Percentiles rank a stretch among this genome's conserved stretches.
These are phyloP conservation scores for Hypoxylon rubiginosum DNA, from an alignment of 2,329 filamentous ascomycete genomes.

Conservation along the genomic window DNA sequence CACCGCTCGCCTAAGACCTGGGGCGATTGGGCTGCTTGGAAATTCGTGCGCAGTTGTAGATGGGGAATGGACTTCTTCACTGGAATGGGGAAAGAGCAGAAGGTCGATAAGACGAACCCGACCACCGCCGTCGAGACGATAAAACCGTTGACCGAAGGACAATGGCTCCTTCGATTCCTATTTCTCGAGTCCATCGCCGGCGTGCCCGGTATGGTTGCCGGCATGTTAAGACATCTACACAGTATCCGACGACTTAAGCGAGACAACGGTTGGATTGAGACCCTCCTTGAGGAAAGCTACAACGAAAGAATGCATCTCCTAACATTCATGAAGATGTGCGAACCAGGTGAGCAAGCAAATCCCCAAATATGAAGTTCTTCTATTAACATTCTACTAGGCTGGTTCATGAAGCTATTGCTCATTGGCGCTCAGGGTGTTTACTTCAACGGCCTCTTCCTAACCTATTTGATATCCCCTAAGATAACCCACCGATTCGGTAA, in stretches of 20 bases:
- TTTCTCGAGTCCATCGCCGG: constrained; percentile 96
- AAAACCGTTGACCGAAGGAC: constrained; percentile 80
- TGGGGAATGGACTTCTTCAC: constrained; percentile 87
- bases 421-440: constrained; percentile 94
- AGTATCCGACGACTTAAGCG: constrained; percentile 87
- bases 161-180: constrained; percentile 91
- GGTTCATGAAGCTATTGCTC: constrained; percentile 93
- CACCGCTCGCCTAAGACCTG: constrained; percentile 80
- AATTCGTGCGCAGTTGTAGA: constrained; percentile 79
- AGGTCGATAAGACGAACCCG: constrained; percentile 69
- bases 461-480: constrained; percentile 87
- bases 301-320: constrained; percentile 95
- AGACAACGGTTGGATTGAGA: constrained; percentile 98
- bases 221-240: constrained; percentile 90
- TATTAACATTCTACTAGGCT: constrained; percentile 62
- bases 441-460: constrained; percentile 93
- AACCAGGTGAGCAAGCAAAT: constrained; percentile 67
- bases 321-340: constrained; percentile 91
- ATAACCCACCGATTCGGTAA: constrained; percentile 86
- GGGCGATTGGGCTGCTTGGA: constrained; percentile 84
- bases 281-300: constrained; percentile 88
- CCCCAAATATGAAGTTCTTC: not conserved
- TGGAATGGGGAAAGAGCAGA: constrained; percentile 78
- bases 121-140: constrained; percentile 67
- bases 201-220: constrained; percentile 96